phyloP scores from a whole-genome alignment of 495 filamentous ascomycete species.

The Neurospora terricola region DNA sequence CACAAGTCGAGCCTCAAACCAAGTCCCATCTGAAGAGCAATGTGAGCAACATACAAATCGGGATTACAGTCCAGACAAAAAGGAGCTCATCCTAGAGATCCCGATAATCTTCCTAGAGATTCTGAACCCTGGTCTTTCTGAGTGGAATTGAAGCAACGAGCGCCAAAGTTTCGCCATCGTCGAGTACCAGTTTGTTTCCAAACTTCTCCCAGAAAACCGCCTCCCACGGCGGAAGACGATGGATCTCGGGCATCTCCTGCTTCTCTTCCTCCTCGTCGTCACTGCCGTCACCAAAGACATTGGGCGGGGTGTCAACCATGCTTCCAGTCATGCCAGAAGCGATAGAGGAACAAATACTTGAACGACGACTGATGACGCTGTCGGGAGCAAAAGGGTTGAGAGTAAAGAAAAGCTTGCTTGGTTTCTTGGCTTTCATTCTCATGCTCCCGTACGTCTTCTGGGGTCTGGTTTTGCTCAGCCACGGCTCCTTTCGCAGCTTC shows the following conservation, averaged over 20 bases:
- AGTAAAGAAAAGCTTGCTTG: background rate
- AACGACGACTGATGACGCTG: background rate
- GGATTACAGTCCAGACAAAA: background rate
- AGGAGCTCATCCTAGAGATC: background rate
- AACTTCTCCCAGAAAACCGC: background rate
- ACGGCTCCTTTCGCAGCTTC: background rate
- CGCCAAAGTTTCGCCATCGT: background rate
- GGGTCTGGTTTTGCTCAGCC: background rate
- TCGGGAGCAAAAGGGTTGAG: background rate
- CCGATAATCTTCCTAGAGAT: background rate
- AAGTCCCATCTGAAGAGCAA: background rate
- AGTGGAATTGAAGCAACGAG: background rate
- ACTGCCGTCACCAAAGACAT: background rate
- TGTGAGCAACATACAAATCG: background rate
- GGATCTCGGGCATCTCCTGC: background rate
- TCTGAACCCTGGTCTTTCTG: background rate
- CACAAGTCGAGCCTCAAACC: background rate
- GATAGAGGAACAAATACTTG: background rate
- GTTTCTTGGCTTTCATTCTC: background rate
- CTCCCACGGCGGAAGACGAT: background rate
- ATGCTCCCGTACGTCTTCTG: background rate
- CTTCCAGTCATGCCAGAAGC: background rate
- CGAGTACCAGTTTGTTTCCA: background rate
- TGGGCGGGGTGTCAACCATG: background rate
- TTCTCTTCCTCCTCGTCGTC: background rate